These are phyloP conservation scores for Mesotaenium endlicherianum DNA, from an alignment of 139 green algal species.

Conservation along the genomic window DNA sequence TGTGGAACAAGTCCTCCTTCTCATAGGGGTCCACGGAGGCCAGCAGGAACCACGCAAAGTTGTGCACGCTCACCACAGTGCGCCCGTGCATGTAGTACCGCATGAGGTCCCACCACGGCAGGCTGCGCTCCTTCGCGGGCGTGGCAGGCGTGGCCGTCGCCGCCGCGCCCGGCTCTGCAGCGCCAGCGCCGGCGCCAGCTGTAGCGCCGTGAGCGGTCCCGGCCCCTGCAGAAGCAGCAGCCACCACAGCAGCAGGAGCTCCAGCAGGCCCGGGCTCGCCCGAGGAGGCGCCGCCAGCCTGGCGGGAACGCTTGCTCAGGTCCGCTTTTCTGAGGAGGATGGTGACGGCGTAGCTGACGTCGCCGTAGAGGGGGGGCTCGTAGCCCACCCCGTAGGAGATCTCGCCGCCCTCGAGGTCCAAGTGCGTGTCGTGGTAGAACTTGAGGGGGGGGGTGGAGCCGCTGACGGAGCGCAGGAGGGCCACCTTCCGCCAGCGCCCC, in stretches of 20 bases:
- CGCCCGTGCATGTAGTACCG: conserved; percentile 50
- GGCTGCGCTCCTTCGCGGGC: conserved; percentile 25
- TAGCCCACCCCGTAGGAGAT: conserved; percentile 37
- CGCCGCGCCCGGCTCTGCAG: neutral
- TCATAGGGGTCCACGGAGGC: conserved; percentile 46
- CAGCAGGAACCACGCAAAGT: conserved; percentile 21
- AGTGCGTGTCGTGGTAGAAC: conserved; percentile 18
- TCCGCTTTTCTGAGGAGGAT: conserved; percentile 21
- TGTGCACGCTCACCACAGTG: neutral
- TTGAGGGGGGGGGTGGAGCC: conserved; percentile 39
- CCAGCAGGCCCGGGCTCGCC: neutral
- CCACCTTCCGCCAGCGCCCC: conserved; percentile 24
- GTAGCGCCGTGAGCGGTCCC: too few relatives aligned
- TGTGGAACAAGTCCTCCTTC: conserved; percentile 29
- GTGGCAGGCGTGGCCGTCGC: neutral
- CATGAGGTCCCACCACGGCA: conserved; percentile 50
- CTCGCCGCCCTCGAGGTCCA: conserved; percentile 7
- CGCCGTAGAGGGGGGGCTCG: conserved; percentile 31
- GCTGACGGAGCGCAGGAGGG: conserved; percentile 27
- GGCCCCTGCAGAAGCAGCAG: neutral
- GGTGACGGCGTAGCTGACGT: conserved; percentile 43
- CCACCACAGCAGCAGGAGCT: neutral
- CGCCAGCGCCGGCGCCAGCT: too few relatives aligned
- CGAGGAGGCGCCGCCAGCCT: too few relatives aligned
- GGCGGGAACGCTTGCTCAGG: conserved; percentile 4